These are phyloP conservation scores for Tuber indicum DNA, from an alignment of 495 filamentous ascomycete species.

Conservation along the genomic window DNA sequence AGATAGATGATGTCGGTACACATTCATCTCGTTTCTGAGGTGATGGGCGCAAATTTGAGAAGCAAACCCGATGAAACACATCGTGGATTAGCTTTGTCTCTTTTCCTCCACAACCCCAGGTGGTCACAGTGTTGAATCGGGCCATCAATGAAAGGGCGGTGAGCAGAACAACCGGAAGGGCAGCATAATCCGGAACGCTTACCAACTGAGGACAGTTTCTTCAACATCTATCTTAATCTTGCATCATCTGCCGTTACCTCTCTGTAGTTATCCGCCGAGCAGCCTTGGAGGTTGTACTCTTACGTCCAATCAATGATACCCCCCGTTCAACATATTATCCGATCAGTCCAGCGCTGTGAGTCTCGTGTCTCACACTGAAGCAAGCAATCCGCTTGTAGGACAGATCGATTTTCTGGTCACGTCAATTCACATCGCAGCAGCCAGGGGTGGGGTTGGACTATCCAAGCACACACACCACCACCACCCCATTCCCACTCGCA, in stretches of 20 bases:
- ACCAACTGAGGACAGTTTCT: constrained; percentile 26
- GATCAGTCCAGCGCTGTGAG: constrained; percentile 33
- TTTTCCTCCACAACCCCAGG: neutral
- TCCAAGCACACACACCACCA: constrained; percentile 33
- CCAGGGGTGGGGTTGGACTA: constrained; percentile 31
- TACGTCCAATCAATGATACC: constrained; percentile 36
- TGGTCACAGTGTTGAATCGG: neutral
- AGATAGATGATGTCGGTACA: constrained; percentile 22
- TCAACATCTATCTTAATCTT: constrained; percentile 40
- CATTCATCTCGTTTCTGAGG: constrained; percentile 29
- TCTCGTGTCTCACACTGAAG: constrained; percentile 41
- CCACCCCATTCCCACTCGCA: neutral
- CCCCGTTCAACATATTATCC: constrained; percentile 33
- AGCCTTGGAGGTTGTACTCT: constrained; percentile 14
- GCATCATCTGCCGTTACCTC: constrained; percentile 38
- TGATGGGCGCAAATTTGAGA: constrained; percentile 8
- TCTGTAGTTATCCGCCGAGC: constrained; percentile 40
- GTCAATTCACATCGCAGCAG: constrained; percentile 42
- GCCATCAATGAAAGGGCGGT: constrained; percentile 4
- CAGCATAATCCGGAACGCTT: constrained; percentile 39
- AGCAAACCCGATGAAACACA: constrained; percentile 2
- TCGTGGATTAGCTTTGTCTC: neutral
- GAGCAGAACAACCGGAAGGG: constrained; percentile 28
- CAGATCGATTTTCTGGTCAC: constrained; percentile 42
- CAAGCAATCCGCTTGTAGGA: constrained; percentile 42